Base-by-base conservation (phyloP, 2,329 filamentous ascomycete genomes). In the Raffaelea arxii region DNA sequence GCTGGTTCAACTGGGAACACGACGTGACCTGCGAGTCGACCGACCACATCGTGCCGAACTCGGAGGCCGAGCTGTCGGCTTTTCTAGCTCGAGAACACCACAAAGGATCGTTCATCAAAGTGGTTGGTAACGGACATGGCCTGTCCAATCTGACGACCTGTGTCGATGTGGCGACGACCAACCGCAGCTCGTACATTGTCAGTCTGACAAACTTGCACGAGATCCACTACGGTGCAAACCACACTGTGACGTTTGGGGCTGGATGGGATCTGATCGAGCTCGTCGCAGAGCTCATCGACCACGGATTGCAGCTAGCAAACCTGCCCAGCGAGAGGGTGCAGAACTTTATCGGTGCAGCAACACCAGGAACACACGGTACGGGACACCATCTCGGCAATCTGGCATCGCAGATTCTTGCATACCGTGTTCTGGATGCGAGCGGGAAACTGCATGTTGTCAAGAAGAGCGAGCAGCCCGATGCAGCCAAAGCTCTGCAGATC, bases 1-100 rank as follows among this genome's bases (percentile, higher is more conserved):
- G 40, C 40, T 41, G 40, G 40, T 41, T 41, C n/a, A 41, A 41
- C 24, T 41, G 40, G 40, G 40, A 41, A 19, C 30, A 27, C 30
- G 40, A 41, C 24, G 24, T 41, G 5, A 41, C 40, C 24, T 41
- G 40, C n/a, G 40, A 41, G 22, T n/a, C 40, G 3, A 41, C 40
- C 23, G 40, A 41, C 40, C 21, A 41, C 7, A 27, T 41, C 9
- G 40, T 41, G 19, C 40, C 40, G n/a, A 10, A 23, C 3, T n/a
- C 19, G 4, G 40, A 41, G n/a, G 24, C 24, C 6, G 40, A 41
- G 19, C 40, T 41, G 11, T 16, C 24, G 4, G 9, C 40, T 9
- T 41, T 41, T 14, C 40, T 41, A n/a, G 11, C 12, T 16, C 9
- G 30, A 14, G 40, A 41, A 25, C 16, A 41, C 24, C 6, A 6